These are phyloP conservation scores for Ceratobasidium papillatum DNA, from an alignment of 1,284 basidiomycete species.

Conservation along the genomic window DNA sequence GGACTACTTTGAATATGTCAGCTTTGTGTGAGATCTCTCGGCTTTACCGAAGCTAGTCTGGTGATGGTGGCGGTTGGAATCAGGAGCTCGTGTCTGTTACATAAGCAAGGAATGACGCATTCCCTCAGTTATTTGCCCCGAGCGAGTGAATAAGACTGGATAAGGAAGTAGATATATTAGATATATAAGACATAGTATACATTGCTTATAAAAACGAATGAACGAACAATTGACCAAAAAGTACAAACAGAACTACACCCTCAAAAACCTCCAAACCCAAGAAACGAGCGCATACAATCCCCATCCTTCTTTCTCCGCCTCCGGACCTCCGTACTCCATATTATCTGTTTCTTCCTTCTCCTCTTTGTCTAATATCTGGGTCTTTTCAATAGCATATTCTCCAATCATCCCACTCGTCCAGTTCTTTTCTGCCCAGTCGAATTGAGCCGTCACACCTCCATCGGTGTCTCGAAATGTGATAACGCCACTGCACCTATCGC, in stretches of 20 bases:
- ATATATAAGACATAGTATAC: too few relatives aligned
- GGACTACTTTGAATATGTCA: too few relatives aligned
- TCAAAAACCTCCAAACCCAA: neutral
- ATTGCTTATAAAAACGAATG: too few relatives aligned
- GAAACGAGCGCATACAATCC: neutral
- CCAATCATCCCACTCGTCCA: conserved; percentile 29
- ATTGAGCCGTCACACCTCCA: conserved; percentile 17
- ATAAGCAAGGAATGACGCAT: too few relatives aligned
- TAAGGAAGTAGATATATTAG: too few relatives aligned
- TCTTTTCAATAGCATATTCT: conserved; percentile 12
- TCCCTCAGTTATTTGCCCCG: too few relatives aligned
- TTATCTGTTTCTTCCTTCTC: neutral
- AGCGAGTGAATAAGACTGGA: too few relatives aligned
- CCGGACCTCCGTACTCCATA: neutral
- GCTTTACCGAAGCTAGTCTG: too few relatives aligned
- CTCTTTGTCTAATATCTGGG: neutral
- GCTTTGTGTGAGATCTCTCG: too few relatives aligned
- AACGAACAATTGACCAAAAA: too few relatives aligned
- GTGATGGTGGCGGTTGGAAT: too few relatives aligned
- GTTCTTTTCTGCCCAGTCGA: conserved; percentile 34
- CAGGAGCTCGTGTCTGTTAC: too few relatives aligned
- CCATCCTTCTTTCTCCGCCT: neutral
- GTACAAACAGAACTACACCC: neutral
- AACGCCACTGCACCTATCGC: conserved; percentile 18
- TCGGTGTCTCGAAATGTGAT: conserved; percentile 9